A percentile compares a stretch with the other conserved stretches of the same genome.
phyloP scores from a whole-genome alignment of 2,329 filamentous ascomycete genomes.

The Ascochyta koolunga region DNA sequence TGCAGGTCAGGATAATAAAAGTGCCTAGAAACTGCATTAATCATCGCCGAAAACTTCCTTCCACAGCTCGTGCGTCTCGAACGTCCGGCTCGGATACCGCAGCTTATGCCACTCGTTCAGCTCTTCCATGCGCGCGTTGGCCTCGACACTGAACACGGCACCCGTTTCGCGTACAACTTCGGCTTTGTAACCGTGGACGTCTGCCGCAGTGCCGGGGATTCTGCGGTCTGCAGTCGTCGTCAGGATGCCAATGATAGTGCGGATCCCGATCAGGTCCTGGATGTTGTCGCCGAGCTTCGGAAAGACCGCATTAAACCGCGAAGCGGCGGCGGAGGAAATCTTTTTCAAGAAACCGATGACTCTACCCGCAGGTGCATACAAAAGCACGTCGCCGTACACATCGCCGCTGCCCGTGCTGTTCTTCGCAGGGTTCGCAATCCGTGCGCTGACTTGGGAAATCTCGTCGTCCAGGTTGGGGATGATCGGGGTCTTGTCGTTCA shows the following conservation, averaged over 20 bases:
- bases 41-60: constrained; percentile 32
- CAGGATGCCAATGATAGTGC: constrained; percentile 36
- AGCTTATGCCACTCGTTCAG: constrained; percentile 23
- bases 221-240: constrained; percentile 41
- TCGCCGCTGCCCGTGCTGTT: constrained; percentile 39
- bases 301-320: constrained; percentile 26
- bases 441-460: constrained; percentile 21
- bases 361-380: constrained; percentile 37
- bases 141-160: constrained; percentile 17
- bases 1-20: no score
- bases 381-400: constrained; percentile 38
- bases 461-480: constrained; percentile 25
- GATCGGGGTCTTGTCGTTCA: constrained; percentile 19
- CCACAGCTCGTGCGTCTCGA: constrained; percentile 37
- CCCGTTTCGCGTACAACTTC: constrained; percentile 20
- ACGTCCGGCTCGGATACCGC: constrained; percentile 41
- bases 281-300: constrained; percentile 39
- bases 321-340: constrained; percentile 15
- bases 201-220: constrained; percentile 35
- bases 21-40: no score
- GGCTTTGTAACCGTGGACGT: constrained; percentile 33
- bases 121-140: constrained; percentile 25
- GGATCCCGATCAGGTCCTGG: constrained; percentile 34
- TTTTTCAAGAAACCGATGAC: constrained; percentile 25
- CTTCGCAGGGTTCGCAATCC: constrained; percentile 18